A percentile compares a stretch with the other conserved stretches of the same genome.
Evolutionary conservation across 2,329 filamentous ascomycete species (phyloP).

Genomic region (Cladorrhinum sp.): DNA sequence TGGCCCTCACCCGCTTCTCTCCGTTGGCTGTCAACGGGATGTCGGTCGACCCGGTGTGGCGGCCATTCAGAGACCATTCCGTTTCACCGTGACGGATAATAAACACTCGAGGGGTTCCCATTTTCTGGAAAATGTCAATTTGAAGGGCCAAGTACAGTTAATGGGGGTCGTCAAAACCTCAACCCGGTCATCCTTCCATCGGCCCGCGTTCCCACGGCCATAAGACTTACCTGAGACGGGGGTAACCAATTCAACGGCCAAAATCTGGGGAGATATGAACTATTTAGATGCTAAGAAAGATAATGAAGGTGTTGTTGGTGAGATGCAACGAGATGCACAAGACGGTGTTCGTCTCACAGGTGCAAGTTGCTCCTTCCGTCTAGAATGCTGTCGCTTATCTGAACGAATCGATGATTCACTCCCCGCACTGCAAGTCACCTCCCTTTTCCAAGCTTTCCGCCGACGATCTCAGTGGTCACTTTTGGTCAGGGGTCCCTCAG

Average conservation of each 20-base stretch:
- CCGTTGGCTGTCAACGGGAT: conserved; percentile 81
- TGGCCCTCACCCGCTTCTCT: conserved; percentile 71
- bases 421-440: background rate
- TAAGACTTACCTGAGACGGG: background rate
- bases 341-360: no score
- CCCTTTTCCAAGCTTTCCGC: background rate
- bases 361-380: background rate
- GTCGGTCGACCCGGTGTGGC: conserved; percentile 82
- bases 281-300: background rate
- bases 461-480: background rate
- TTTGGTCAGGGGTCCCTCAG: no score
- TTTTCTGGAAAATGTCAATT: conserved; percentile 18
- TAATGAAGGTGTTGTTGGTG: background rate
- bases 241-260: no score
- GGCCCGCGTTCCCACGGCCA: background rate
- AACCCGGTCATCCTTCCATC: background rate
- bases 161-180: no score
- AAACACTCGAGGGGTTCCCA: conserved; percentile 68
- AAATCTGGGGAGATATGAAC: background rate
- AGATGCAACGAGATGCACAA: background rate
- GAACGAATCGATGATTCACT: background rate
- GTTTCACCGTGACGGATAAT: conserved; percentile 90
- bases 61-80: conserved; percentile 86
- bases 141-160: no score
- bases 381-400: background rate